phyloP scores from a whole-genome alignment of 106 monocot genomes.

The Ottelia alismoides region DNA sequence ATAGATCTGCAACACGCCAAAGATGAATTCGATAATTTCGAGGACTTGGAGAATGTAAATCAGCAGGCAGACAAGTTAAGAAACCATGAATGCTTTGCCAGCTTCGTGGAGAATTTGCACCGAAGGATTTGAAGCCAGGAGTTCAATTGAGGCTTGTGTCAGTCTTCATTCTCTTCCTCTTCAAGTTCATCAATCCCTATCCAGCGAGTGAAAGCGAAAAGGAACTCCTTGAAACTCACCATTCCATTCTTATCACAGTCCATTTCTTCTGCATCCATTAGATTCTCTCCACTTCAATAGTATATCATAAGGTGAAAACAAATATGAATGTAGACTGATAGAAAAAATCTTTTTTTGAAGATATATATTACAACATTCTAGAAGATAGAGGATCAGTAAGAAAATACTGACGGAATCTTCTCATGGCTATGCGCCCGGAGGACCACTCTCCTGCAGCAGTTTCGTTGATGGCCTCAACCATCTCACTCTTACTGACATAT shows the following conservation, averaged over 20 bases:
- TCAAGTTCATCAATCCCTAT: conserved; percentile 58
- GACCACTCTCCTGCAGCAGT: conserved; percentile 36
- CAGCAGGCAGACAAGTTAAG: too few relatives aligned
- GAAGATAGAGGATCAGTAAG: neutral
- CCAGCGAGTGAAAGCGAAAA: conserved; percentile 81
- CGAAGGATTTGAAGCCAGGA: too few relatives aligned
- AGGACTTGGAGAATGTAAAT: too few relatives aligned
- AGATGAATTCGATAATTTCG: too few relatives aligned
- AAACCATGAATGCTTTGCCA: too few relatives aligned
- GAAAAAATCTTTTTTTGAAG: neutral
- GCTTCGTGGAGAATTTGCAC: too few relatives aligned
- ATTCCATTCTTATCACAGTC: conserved; percentile 85
- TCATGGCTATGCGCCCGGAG: conserved; percentile 65
- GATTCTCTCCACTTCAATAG: neutral
- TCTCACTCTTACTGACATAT: conserved; percentile 64
- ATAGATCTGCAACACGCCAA: too few relatives aligned
- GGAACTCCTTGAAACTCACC: conserved; percentile 86
- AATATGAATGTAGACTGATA: neutral
- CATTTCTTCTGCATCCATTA: conserved; percentile 52
- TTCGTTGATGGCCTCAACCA: conserved; percentile 59
- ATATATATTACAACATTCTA: neutral
- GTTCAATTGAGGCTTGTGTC: too few relatives aligned
- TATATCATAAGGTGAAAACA: neutral
- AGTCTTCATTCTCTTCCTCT: conserved; percentile 22
- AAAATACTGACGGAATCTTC: conserved; percentile 48